A percentile compares a stretch with the other conserved stretches of the same genome.
Evolutionary conservation across 2,329 filamentous ascomycete species (phyloP).

Genomic region (Byssoonygena ceratinophila): DNA sequence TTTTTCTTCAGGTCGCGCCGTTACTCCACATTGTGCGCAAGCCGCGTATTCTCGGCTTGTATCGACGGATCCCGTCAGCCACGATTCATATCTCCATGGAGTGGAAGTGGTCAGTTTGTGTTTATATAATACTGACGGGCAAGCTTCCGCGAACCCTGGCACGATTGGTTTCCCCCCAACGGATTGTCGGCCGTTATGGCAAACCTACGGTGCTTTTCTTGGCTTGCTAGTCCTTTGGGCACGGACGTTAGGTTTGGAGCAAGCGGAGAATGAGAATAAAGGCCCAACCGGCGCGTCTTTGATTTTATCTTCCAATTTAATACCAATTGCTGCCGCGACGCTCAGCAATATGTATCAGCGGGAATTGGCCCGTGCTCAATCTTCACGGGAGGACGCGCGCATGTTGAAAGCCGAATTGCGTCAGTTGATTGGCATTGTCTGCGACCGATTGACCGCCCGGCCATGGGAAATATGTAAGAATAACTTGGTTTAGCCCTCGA

Average conservation of each 20-base stretch:
- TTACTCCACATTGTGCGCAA: constrained; percentile 19
- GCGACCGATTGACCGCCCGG: constrained; percentile 12
- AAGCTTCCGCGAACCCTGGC: background rate
- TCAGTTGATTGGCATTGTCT: constrained; percentile 14
- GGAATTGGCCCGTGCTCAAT: constrained; percentile 11
- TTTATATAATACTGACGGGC: constrained; percentile 12
- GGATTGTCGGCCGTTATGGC: constrained; percentile 14
- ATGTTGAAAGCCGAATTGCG: constrained; percentile 15
- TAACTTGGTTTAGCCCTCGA: background rate
- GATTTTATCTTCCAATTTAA: background rate
- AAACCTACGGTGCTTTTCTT: constrained; percentile 17
- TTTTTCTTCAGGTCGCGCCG: constrained; percentile 18
- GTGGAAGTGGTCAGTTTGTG: constrained; percentile 18
- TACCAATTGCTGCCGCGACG: constrained; percentile 9
- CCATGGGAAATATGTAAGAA: constrained; percentile 18
- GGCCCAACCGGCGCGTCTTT: background rate
- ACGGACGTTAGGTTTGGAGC: constrained; percentile 14
- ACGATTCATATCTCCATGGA: constrained; percentile 19
- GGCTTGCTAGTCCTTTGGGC: constrained; percentile 17
- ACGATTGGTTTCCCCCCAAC: background rate
- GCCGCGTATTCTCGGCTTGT: constrained; percentile 18
- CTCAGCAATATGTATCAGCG: constrained; percentile 17
- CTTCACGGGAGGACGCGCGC: constrained; percentile 11
- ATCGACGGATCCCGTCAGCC: constrained; percentile 17
- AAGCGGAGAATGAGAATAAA: constrained; percentile 3